Evolutionary conservation across 371 early-diverging fungal genomes (phyloP).

Genomic region (Coemansia sp.): DNA sequence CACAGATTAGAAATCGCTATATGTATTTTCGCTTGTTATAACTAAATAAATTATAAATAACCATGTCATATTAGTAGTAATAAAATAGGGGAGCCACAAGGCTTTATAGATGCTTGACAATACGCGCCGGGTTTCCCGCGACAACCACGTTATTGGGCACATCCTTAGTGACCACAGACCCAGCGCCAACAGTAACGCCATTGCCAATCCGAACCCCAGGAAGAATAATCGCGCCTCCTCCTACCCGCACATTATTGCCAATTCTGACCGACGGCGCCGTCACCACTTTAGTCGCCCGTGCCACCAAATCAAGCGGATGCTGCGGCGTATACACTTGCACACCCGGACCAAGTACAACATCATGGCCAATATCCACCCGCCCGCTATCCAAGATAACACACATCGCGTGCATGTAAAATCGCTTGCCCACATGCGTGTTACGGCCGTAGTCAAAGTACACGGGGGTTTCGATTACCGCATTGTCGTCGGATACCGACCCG

Average conservation of each 20-base stretch:
- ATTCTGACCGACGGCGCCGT: conserved; percentile 60
- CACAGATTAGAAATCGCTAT: too few relatives aligned
- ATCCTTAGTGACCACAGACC: conserved; percentile 75
- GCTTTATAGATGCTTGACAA: conserved; percentile 56
- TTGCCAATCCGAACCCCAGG: conserved; percentile 85
- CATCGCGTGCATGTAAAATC: conserved; percentile 67
- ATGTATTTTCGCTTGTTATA: too few relatives aligned
- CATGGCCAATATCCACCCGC: conserved; percentile 64
- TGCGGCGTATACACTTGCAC: conserved; percentile 75
- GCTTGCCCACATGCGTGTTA: conserved; percentile 68
- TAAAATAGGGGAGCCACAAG: neutral
- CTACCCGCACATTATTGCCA: conserved; percentile 69
- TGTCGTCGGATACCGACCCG: conserved; percentile 55
- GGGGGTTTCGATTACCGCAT: conserved; percentile 60
- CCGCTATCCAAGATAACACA: conserved; percentile 67
- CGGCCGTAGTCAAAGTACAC: conserved; percentile 71
- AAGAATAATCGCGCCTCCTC: conserved; percentile 68
- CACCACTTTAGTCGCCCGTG: conserved; percentile 40
- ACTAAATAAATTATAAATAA: too few relatives aligned
- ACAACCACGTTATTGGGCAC: conserved; percentile 71
- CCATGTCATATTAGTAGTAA: too few relatives aligned
- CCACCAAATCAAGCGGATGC: conserved; percentile 65
- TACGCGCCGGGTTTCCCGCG: conserved; percentile 78
- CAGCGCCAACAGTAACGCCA: conserved; percentile 60
- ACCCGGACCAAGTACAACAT: conserved; percentile 70